These are phyloP conservation scores for Solanum hybrid DNA, from an alignment of 305 asterid genomes.

Conservation along the genomic window DNA sequence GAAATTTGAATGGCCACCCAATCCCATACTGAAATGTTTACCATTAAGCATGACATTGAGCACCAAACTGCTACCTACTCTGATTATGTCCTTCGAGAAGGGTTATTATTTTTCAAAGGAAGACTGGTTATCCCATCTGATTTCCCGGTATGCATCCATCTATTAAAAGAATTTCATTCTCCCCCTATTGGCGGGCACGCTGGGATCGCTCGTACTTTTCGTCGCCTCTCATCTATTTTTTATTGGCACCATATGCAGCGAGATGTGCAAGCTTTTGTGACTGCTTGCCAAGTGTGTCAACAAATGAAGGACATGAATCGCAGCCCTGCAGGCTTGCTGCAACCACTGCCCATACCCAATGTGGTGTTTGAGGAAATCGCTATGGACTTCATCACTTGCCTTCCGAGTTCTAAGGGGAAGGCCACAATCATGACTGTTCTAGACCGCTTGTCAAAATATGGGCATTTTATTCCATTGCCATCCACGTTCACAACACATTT, in stretches of 20 bases:
- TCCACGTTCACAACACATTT: background rate
- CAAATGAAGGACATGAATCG: background rate
- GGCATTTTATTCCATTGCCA: background rate
- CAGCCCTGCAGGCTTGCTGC: background rate
- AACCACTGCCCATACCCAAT: background rate
- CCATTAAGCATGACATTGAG: no score
- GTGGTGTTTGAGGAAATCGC: background rate
- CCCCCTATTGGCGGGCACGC: background rate
- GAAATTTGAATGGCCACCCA: background rate
- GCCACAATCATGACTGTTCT: background rate
- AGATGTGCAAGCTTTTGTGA: background rate
- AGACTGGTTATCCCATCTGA: background rate
- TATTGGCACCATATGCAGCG: background rate
- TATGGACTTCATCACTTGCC: constrained; percentile 2
- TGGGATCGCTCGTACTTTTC: background rate
- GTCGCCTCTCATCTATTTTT: background rate
- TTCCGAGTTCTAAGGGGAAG: background rate
- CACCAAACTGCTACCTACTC: background rate
- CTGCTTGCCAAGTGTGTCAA: background rate
- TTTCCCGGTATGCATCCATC: background rate
- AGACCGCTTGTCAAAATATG: background rate
- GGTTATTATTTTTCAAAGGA: no score
- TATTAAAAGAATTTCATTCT: background rate
- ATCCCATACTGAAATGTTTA: background rate
- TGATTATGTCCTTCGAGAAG: background rate